Percentiles rank a stretch among this genome's conserved stretches.
Conservation (phyloP, 257 asterid genomes). For the Capsicum chinense region DNA sequence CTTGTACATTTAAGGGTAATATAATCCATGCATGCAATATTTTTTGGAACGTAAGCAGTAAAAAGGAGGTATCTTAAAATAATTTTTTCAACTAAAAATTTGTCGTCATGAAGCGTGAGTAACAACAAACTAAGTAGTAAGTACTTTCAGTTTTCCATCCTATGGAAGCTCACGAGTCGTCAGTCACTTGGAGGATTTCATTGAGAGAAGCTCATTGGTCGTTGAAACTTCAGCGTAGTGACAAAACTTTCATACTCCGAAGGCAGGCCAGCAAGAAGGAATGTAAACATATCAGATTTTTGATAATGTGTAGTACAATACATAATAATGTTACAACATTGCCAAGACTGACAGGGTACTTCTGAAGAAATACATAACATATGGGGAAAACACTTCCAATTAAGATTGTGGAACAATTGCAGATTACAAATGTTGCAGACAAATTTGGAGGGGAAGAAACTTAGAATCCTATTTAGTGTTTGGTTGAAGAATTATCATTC, state of each 20-base stretch:
- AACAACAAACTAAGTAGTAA: not conserved
- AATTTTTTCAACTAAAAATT: too few relatives aligned
- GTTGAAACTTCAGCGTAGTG: too few relatives aligned
- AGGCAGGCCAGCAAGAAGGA: too few relatives aligned
- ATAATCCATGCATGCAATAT: not conserved
- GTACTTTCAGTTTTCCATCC: not conserved
- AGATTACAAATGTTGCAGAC: not conserved
- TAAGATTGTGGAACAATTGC: constrained; percentile 7
- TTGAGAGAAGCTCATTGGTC: too few relatives aligned
- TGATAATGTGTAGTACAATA: not conserved
- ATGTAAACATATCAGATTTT: too few relatives aligned
- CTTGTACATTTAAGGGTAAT: not conserved
- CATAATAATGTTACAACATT: not conserved
- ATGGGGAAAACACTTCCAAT: not conserved
- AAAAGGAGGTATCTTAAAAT: not conserved
- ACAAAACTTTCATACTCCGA: too few relatives aligned
- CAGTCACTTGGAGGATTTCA: too few relatives aligned
- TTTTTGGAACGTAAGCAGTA: not conserved
- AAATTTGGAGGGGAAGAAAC: constrained; percentile 8
- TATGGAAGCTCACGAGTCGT: too few relatives aligned
- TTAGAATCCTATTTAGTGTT: not conserved
- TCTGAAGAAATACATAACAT: not conserved
- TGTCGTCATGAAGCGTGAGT: not conserved
- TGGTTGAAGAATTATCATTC: constrained; percentile 25
- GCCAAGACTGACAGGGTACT: not conserved